Evolutionary conservation across 2,329 filamentous ascomycete species (phyloP), one percentile per base, ranked within the genome.

Genomic region (Neofusicoccum sp.): DNA sequence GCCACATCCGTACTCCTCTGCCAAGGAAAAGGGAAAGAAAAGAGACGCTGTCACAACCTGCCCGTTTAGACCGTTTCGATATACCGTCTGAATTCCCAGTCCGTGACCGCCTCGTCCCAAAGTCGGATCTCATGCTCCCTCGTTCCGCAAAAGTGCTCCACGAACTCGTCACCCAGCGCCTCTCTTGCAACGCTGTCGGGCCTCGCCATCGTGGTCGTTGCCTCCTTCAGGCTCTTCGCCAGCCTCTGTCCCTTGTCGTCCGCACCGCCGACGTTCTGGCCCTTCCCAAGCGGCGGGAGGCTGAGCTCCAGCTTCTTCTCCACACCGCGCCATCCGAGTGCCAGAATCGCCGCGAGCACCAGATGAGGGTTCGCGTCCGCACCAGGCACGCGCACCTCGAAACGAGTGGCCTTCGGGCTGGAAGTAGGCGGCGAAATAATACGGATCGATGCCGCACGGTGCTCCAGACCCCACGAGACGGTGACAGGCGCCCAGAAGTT

Each of bases 401-500:
- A 93, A 11, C 95, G 85, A 8, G 93, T 98, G 5, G 92, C 90
- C 65, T 90, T 91, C 0, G 91, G 82, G 65, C 91, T 93, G 34
- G 89, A 84, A 0, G 90, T 95, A 0, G 95, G 93, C 11, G 93
- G 93, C 0, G 91, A 86, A 66, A 99, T 97, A 34, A 99, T 77
- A 16, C 95, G 86, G 65, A 99, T 89, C 0, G 90, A 96, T 0
- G 95, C 93, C 4, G 92, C 93, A 63, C 95, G 90, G 74, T 99
- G 93, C 76, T 98, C 95, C 4, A 97, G 79, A 0, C 95, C 95
- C 95, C 95, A 99, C 0, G 91, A 96, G 0, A 98, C 95, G 0
- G 93, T 97, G 5, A 99, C 95, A 0, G 95, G 95, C 0, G 95
- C 95, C 95, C 95, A 99, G 78, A 97, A 98, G 78, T 98, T 98